Evolutionary conservation across 331 rosid genomes (phyloP).

Genomic region (Malus hybrid): DNA sequence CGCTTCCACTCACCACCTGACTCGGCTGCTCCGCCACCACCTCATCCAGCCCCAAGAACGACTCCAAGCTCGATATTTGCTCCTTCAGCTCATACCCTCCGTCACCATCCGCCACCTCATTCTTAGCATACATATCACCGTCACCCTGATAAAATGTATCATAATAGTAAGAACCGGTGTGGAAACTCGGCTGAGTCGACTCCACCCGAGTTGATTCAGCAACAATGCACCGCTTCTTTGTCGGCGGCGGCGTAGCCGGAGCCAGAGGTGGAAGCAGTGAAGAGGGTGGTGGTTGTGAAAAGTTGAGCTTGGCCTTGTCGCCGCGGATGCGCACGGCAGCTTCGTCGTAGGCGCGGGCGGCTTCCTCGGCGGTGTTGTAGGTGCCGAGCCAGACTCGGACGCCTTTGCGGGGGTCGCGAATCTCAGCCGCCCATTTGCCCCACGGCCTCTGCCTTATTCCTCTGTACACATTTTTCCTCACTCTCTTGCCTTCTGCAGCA

Average conservation of each 20-base stretch:
- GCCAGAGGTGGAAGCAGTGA: not conserved
- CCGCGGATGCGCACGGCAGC: constrained; percentile 90
- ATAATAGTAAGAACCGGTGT: not conserved
- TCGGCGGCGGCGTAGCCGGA: constrained; percentile 3
- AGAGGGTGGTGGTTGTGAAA: not conserved
- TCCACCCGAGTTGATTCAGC: not conserved
- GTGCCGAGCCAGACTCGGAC: constrained; percentile 96
- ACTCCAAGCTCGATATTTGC: constrained; percentile 53
- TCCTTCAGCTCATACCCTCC: constrained; percentile 34
- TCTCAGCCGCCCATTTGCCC: constrained; percentile 97
- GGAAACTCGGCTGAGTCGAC: not conserved
- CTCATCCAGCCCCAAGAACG: constrained; percentile 56
- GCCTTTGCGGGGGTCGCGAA: constrained; percentile 87
- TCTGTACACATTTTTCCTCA: constrained; percentile 70
- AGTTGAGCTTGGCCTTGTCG: constrained; percentile 88
- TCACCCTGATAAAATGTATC: not conserved
- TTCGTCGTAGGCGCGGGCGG: constrained; percentile 72
- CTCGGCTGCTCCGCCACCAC: not conserved
- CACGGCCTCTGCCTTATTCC: constrained; percentile 87
- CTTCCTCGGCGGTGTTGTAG: constrained; percentile 73
- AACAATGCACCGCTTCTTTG: constrained; percentile 37
- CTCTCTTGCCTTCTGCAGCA: not conserved
- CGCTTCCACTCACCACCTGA: not conserved
- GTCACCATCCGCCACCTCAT: not conserved
- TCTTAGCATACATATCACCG: not conserved